A percentile compares a stretch with the other conserved stretches of the same genome.
These are phyloP conservation scores for Psilocybe mexicana DNA, from an alignment of 1,284 basidiomycete genomes.

Conservation along the genomic window DNA sequence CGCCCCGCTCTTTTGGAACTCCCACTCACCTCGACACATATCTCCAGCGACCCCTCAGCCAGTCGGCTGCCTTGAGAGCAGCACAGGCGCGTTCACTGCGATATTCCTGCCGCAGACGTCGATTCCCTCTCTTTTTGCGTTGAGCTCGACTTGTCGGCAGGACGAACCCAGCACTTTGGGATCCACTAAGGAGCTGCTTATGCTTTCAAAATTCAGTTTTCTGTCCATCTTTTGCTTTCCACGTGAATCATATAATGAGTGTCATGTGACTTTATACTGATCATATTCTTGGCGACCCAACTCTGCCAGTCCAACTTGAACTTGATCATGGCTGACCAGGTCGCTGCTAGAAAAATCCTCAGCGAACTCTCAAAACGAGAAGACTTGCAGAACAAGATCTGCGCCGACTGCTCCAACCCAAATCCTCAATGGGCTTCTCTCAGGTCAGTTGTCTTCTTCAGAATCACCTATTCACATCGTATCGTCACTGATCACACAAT, in stretches of 20 bases:
- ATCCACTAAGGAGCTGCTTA: neutral
- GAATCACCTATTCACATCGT: neutral
- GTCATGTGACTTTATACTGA: neutral
- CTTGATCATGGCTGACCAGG: slow-evolving; percentile 58
- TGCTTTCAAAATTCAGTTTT: neutral
- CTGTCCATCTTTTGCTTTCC: neutral
- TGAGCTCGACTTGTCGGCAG: neutral
- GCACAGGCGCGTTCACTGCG: no score
- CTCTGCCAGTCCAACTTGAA: no score
- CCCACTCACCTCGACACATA: slow-evolving; percentile 4
- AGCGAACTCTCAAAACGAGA: slow-evolving; percentile 75
- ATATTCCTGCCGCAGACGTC: neutral
- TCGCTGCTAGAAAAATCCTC: slow-evolving; percentile 66
- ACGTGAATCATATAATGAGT: neutral
- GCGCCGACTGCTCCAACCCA: slow-evolving; percentile 81
- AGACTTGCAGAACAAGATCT: slow-evolving; percentile 73
- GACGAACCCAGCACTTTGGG: slow-evolving; percentile 11
- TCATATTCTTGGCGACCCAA: neutral
- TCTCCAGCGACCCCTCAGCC: neutral
- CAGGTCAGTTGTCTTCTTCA: slow-evolving; percentile 41
- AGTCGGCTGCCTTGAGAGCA: no score
- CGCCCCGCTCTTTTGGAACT: slow-evolving; percentile 19
- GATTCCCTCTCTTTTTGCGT: neutral
- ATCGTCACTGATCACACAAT: slow-evolving; percentile 16
- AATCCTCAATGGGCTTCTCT: slow-evolving; percentile 93